phyloP scores from a whole-genome alignment of 2,329 filamentous ascomycete genomes.

The Davidsoniella eucalypti region DNA sequence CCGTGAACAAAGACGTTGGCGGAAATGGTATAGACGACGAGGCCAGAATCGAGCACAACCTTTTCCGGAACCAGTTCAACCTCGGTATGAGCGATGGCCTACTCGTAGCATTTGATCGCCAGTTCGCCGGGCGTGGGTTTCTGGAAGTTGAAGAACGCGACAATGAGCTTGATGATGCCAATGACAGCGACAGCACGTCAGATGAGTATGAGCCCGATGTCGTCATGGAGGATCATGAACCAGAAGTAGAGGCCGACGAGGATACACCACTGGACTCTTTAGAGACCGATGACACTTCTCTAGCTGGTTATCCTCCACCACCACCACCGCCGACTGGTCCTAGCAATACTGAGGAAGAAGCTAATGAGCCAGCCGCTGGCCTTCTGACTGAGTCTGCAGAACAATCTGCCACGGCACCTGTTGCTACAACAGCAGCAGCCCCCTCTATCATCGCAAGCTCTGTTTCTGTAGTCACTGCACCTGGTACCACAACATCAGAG shows the following conservation, averaged over 20 bases:
- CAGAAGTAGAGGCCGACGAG: not conserved
- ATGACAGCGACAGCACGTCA: slow-evolving; percentile 16
- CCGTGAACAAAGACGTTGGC: slow-evolving; percentile 61
- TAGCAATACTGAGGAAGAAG: slow-evolving; percentile 14
- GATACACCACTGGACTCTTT: slow-evolving; percentile 28
- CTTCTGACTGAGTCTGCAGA: slow-evolving; percentile 14
- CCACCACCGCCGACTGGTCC: slow-evolving; percentile 45
- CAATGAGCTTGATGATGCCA: slow-evolving; percentile 24
- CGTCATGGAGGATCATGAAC: slow-evolving; percentile 1
- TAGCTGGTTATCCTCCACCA: slow-evolving; percentile 55
- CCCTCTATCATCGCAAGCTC: slow-evolving; percentile 40
- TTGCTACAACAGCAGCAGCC: slow-evolving; percentile 36
- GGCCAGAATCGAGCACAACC: slow-evolving; percentile 37
- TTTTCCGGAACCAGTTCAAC: no score
- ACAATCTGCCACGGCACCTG: slow-evolving; percentile 18
- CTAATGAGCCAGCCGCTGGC: slow-evolving; percentile 25
- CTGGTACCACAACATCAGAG: slow-evolving; percentile 57
- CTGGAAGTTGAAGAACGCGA: slow-evolving; percentile 29
- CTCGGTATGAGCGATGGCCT: no score
- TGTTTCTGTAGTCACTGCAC: slow-evolving; percentile 38
- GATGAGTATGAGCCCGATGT: slow-evolving; percentile 6
- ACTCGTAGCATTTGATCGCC: no score
- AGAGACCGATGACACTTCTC: slow-evolving; percentile 29
- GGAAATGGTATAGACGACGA: slow-evolving; percentile 71
- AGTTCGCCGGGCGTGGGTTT: no score